Evolutionary conservation across 495 filamentous ascomycete genomes (phyloP), one percentile per base, ranked within the genome.

Genomic region (Talaromyces borbonicus): DNA sequence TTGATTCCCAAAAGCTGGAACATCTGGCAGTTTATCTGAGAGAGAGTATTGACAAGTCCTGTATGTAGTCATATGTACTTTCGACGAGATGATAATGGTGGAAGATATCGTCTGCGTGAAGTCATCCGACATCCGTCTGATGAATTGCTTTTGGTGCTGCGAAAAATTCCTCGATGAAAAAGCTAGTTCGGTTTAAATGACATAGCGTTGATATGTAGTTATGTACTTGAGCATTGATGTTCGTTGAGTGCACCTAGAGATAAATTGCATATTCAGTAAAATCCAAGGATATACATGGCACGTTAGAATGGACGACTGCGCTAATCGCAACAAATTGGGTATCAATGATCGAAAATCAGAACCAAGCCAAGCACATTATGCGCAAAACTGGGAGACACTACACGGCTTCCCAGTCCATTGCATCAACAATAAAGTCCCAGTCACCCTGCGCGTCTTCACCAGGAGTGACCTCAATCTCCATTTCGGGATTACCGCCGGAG

Each of bases 401-500:
- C 24, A 80, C 72, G 15, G 68, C 70, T 49, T 80, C 72, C 77
- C 75, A 77, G 50, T 82, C 79, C 79, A 82, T 82, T 0, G 77
- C 78, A 52, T 81, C 78, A 15, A 75, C 71, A 63, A 81, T 78
- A 40, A 78, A 80, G 30, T 69, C 77, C 72, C 74, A 79, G 27
- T 73, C 62, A 25, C 58, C 57, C 24, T 66, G 66, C 16, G 64
- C 55, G 8, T 40, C 35, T 14, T 5, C 15, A 11, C 18, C 15
- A 5, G 5, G 6, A 9, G 31, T 2, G 20, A 20, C 14, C 30
- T 35, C 46, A 49, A 5, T 55, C 52, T 16, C 43, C 57, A 32
- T 46, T 15, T 33, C 48, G 39, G 33, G 25, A 35, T 49, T 25
- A 25, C 42, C 53, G 49, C n/a, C 51, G 14, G 46, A 57, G 4